phyloP scores from a whole-genome alignment of 202 grass and related monocot genomes.

The Saccharum hybrid region DNA sequence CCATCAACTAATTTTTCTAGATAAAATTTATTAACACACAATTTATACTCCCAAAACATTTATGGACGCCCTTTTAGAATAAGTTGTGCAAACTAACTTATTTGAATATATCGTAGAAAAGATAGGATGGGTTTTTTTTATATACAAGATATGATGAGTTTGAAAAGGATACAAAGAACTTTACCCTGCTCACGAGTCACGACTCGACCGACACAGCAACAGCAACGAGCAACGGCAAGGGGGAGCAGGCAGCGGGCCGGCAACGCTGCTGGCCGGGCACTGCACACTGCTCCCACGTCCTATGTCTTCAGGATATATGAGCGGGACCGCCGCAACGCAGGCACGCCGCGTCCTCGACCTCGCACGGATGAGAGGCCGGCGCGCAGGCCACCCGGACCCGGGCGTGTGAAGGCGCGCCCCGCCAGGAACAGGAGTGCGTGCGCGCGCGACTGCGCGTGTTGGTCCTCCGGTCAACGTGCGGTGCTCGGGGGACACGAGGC shows the following conservation, averaged over 20 bases:
- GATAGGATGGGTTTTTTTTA: no score
- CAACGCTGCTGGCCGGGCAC: neutral
- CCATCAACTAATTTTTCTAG: no score
- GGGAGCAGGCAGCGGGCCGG: neutral
- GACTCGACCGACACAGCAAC: neutral
- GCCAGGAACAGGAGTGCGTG: neutral
- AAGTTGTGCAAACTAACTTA: no score
- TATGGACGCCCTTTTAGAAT: no score
- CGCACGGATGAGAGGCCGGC: neutral
- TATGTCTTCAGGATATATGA: neutral
- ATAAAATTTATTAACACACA: no score
- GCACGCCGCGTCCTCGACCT: neutral
- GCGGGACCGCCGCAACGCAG: conserved; percentile 1
- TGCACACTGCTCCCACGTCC: neutral
- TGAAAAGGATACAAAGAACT: no score
- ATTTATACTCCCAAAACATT: no score
- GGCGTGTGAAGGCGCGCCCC: neutral
- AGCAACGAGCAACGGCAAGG: neutral
- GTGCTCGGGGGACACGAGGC: conserved; percentile 31
- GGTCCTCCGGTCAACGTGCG: neutral
- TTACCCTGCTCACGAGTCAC: no score
- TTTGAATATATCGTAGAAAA: no score
- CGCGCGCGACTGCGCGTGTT: neutral
- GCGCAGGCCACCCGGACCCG: neutral
- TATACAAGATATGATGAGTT: no score